Evolutionary conservation across 1,284 basidiomycete genomes (phyloP).

Genomic region (Vanrija sp.): DNA sequence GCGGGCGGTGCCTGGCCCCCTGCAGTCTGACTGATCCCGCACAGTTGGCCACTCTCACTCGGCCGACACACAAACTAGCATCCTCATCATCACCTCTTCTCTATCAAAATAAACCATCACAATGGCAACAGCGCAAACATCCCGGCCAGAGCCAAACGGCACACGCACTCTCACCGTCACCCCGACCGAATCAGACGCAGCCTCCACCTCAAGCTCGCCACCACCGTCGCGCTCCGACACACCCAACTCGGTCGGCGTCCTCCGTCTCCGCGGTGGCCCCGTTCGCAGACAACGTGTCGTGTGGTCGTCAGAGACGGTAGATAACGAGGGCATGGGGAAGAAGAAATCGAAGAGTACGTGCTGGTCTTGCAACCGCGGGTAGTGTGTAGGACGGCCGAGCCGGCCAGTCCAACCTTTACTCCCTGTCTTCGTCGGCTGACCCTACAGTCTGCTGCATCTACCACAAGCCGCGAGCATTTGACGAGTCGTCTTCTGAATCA

Average conservation of each 20-base stretch:
- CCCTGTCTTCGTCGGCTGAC: conserved; percentile 1
- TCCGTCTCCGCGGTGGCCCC: conserved; percentile 46
- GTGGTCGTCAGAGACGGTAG: conserved; percentile 50
- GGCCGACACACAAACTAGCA: too few relatives aligned
- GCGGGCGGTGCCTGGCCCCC: too few relatives aligned
- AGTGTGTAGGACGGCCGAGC: not conserved
- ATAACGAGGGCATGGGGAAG: conserved; percentile 52
- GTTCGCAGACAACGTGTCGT: conserved; percentile 38
- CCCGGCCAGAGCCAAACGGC: conserved; percentile 15
- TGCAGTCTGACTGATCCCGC: too few relatives aligned
- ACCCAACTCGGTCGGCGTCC: conserved; percentile 26
- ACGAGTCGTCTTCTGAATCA: conserved; percentile 50
- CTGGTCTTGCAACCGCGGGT: too few relatives aligned
- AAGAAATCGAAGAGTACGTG: conserved; percentile 53
- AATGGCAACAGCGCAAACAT: conserved; percentile 52
- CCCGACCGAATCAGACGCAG: conserved; percentile 13
- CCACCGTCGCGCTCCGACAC: conserved; percentile 8
- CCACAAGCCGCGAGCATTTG: conserved; percentile 50
- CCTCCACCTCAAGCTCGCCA: conserved; percentile 5
- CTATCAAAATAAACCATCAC: conserved; percentile 48
- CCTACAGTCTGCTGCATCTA: conserved; percentile 53
- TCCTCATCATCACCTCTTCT: not conserved
- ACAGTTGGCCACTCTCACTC: too few relatives aligned
- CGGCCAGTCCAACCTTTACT: not conserved
- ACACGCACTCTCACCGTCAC: conserved; percentile 34